Base-by-base conservation (phyloP, 2,329 filamentous ascomycete species). In the Plenodomus lindquistii region DNA sequence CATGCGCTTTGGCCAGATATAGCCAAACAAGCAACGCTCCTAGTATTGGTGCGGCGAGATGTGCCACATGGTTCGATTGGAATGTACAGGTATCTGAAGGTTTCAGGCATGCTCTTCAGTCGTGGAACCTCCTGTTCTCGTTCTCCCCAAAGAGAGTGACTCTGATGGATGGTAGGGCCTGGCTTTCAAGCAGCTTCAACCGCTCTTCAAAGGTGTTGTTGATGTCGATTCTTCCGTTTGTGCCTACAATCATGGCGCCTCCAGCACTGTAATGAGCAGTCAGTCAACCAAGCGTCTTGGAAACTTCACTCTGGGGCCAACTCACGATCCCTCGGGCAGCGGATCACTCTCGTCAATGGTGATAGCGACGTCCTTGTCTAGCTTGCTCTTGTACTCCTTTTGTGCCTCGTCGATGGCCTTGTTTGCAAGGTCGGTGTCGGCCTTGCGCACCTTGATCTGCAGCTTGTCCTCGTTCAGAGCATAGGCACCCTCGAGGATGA, bases 181-280 rank as follows among this genome's bases (percentile, higher is more conserved):
- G 88, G 48, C 87, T 86, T 76, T 96, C 88, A 58, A 97, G 84
- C 52, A 97, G 81, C 67, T 83, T 84, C 74, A 99, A 80, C 60
- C 94, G 86, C 71, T 96, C 89, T 72, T 97, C 94, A 62, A 97
- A 89, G 46, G 94, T 97, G 80, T 99, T 97, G 83, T 97, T 92
- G 75, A 99, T 93, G 67, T 96, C 91, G 72, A 99, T 97, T 82
- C 93, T 97, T 72, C 94, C 94, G 58, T 81, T 81, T 60, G 88
- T 87, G 57, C 92, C 91, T 46, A 96, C 76, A 58, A 99, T 85
- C 49, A 83, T 73, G 48, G 96, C 81, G 65, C 94, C 94, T 52
- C 94, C 94, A 51, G 91, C 82, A 66, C 94, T 97, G 61, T 42
- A 22, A 18, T 4, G 7, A 40, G 44, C 68, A 40, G 44, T 67